A percentile compares a stretch with the other conserved stretches of the same genome.
Evolutionary conservation across 2,329 filamentous ascomycete species (phyloP).

Genomic region (Xylaria sp.): DNA sequence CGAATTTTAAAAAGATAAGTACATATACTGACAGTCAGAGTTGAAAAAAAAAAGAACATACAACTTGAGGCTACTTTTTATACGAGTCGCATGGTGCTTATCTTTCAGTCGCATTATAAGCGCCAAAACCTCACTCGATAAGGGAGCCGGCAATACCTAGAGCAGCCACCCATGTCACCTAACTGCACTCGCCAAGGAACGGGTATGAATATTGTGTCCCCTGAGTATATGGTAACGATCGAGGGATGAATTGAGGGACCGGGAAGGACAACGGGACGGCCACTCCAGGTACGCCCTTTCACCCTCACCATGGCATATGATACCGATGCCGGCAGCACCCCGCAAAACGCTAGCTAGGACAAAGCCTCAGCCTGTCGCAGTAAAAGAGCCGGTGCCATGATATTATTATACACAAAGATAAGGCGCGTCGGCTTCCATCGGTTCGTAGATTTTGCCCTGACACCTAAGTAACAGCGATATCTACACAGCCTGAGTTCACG

Average conservation of each 20-base stretch:
- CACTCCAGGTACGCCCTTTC: not conserved
- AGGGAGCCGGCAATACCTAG: too few species aligned
- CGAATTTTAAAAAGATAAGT: not conserved
- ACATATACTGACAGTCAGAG: not conserved
- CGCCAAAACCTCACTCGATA: not conserved
- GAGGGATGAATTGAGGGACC: too few species aligned
- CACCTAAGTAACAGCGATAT: not conserved
- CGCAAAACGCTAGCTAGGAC: not conserved
- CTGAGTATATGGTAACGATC: too few species aligned
- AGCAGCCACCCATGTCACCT: too few species aligned
- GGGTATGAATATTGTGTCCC: too few species aligned
- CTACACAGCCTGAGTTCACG: not conserved
- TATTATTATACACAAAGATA: too few species aligned
- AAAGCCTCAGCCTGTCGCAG: not conserved
- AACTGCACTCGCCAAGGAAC: too few species aligned
- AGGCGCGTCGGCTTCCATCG: not conserved
- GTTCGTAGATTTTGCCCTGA: not conserved
- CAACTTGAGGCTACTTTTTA: not conserved
- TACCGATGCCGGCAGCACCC: slow-evolving; percentile 11
- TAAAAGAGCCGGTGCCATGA: too few species aligned
- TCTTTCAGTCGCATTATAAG: not conserved
- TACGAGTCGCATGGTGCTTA: not conserved
- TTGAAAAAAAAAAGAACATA: not conserved
- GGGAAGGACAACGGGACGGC: too few species aligned
- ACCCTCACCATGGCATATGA: not conserved